Percentiles rank a stretch among this genome's conserved stretches.
Conservation (phyloP, 2,329 filamentous ascomycete species). For the Exophiala spinifera region DNA sequence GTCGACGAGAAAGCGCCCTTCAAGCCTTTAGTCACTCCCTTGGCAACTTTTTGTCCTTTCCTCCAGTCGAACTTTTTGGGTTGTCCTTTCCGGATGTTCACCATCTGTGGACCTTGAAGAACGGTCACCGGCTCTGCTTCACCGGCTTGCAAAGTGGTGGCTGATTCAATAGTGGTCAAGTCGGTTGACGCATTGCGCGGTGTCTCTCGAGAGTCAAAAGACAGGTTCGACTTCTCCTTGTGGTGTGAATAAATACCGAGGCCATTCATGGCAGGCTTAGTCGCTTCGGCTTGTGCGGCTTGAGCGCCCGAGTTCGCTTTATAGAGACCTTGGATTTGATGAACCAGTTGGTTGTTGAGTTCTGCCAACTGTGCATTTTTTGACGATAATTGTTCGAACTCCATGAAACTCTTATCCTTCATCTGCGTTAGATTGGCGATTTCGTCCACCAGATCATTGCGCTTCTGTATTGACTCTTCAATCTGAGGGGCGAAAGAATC, state of each 20-base stretch:
- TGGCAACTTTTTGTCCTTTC: slow-evolving; percentile 90
- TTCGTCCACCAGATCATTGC: slow-evolving; percentile 80
- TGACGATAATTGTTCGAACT: slow-evolving; percentile 90
- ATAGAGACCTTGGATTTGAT: slow-evolving; percentile 90
- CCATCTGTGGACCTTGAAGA: slow-evolving; percentile 77
- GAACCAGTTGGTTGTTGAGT: slow-evolving; percentile 91
- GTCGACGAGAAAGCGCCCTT: slow-evolving; percentile 83
- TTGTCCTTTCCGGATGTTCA: slow-evolving; percentile 91
- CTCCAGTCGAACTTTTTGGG: slow-evolving; percentile 99
- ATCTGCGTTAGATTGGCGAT: slow-evolving; percentile 76
- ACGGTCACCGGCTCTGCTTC: slow-evolving; percentile 62
- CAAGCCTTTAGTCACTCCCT: slow-evolving; percentile 89
- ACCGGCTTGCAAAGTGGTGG: slow-evolving; percentile 61
- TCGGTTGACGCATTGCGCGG: slow-evolving; percentile 45
- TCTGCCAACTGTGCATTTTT: slow-evolving; percentile 94
- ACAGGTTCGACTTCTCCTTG: slow-evolving; percentile 50
- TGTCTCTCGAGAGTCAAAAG: slow-evolving; percentile 40
- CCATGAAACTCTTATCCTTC: slow-evolving; percentile 88
- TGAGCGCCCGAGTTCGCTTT: slow-evolving; percentile 65
- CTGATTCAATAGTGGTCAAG: slow-evolving; percentile 55
- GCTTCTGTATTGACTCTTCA: slow-evolving; percentile 85
- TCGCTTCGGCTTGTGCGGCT: slow-evolving; percentile 45
- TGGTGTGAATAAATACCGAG: slow-evolving; percentile 61
- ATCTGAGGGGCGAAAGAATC: slow-evolving; percentile 73
- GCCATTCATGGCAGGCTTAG: slow-evolving; percentile 47